Evolutionary conservation across 164 flowering plant species (phyloP), one percentile per base, ranked within the genome.

Genomic region (Saururus chinensis): DNA sequence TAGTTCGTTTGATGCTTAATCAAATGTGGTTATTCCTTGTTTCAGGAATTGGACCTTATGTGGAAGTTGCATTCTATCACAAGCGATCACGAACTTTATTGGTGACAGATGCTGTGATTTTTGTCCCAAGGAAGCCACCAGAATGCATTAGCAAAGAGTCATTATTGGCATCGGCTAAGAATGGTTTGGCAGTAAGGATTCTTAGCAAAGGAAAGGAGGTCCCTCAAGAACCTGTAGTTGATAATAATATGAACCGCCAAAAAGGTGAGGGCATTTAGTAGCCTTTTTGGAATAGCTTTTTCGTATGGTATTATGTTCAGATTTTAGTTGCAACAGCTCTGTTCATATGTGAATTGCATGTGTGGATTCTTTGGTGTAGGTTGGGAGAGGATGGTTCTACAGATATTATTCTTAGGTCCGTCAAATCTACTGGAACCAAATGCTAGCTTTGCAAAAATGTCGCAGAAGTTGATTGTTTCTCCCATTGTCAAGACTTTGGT

Each of bases 301-400:
- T 12, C 11, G 17, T 53, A 53, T 30, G 37, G 37, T 30, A 9
- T n/a, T 13, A 53, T n/a, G 1, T 7, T 20, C 3, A 53, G 25
- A 4, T 10, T 20, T 53, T 1, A 53, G 56, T 53, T 53, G 56
- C 56, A 20, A n/a, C 17, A 53, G 25, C 25, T 53, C 22, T 53
- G 25, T 53, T 20, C 22, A 19, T 53, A 22, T 45, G 45, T 45
- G 49, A 45, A 12, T 17, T 17, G 10, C 4, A 42, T n/a, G 17
- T 60, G 6, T 30, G 37, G 37, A 30, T 30, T 30, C 37, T 30
- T 30, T 30, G 37, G 72, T n/a, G n/a, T 81, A 93, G 99, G 99
- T 41, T 93, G 99, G 97, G 97, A 93, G 73, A 84, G 97, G 81
- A 93, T 93, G 99, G 99, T 93, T 73, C 95, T 93, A 35, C 99